Evolutionary conservation across 352 stramenopile species (phyloP).

Genomic region (Globisporangium takayamanum): DNA sequence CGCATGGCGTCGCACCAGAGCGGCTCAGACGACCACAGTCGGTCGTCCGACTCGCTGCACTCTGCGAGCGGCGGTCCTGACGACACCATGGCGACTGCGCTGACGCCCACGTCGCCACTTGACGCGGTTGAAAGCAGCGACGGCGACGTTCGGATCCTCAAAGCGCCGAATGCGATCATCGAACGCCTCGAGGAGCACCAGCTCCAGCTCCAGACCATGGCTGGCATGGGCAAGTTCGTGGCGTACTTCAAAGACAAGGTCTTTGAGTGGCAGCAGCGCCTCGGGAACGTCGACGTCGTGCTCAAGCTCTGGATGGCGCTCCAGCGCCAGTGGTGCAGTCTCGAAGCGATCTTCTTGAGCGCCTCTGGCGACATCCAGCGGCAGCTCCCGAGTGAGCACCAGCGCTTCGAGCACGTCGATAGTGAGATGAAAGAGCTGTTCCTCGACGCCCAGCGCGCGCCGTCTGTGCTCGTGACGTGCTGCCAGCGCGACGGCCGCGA

Average conservation of each 20-base stretch:
- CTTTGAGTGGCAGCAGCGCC: slow-evolving; percentile 89
- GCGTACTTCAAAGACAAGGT: slow-evolving; percentile 95
- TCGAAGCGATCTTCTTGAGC: slow-evolving; percentile 94
- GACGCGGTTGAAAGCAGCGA: slow-evolving; percentile 19
- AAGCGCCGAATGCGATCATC: slow-evolving; percentile 88
- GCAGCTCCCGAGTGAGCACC: slow-evolving; percentile 89
- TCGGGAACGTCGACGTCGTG: slow-evolving; percentile 91
- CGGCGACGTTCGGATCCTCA: slow-evolving; percentile 86
- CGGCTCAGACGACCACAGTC: not conserved
- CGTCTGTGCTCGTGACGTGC: slow-evolving; percentile 70
- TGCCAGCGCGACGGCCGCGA: slow-evolving; percentile 77
- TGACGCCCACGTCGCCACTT: not conserved
- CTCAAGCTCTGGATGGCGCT: slow-evolving; percentile 91
- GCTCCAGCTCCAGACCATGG: slow-evolving; percentile 93
- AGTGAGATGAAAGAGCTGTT: slow-evolving; percentile 80
- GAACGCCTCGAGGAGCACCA: slow-evolving; percentile 94
- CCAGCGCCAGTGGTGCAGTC: slow-evolving; percentile 88
- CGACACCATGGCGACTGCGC: not conserved
- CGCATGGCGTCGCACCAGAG: not conserved
- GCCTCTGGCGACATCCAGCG: slow-evolving; percentile 89
- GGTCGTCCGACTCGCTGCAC: not conserved
- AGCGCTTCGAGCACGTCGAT: slow-evolving; percentile 86
- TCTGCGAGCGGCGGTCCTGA: not conserved
- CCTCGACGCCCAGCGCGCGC: slow-evolving; percentile 44
- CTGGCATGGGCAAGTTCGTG: slow-evolving; percentile 95